These are phyloP conservation scores for Primulina tabacum DNA, from an alignment of 257 asterid genomes.

Conservation along the genomic window DNA sequence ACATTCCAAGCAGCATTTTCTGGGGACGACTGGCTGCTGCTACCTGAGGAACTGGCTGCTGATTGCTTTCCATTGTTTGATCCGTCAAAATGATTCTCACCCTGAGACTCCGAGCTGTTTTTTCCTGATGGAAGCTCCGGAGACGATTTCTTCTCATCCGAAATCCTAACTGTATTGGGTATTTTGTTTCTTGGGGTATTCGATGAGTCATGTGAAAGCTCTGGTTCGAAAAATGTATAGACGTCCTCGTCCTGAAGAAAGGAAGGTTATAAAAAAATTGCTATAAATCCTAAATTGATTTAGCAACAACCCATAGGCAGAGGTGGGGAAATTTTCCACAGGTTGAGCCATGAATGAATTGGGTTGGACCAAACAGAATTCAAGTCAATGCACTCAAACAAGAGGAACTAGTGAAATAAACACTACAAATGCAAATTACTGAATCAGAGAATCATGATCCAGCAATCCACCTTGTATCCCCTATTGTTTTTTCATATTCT, in stretches of 20 bases:
- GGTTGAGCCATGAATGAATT: not conserved
- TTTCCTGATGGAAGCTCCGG: constrained; percentile 38
- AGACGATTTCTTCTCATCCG: constrained; percentile 38
- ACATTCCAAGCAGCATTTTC: constrained; percentile 60
- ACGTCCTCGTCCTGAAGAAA: constrained; percentile 83
- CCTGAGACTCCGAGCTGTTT: constrained; percentile 39
- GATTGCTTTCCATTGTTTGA: not conserved
- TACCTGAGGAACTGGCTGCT: not conserved
- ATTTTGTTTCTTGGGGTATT: constrained; percentile 45
- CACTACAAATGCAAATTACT: not conserved
- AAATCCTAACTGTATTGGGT: constrained; percentile 36
- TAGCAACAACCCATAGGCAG: too few relatives aligned
- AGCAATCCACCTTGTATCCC: not conserved
- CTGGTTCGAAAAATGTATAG: constrained; percentile 89
- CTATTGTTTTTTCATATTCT: not conserved
- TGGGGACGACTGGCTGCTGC: not conserved
- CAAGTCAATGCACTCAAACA: not conserved
- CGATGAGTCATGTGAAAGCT: constrained; percentile 56
- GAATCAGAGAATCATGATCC: not conserved
- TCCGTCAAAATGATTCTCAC: not conserved
- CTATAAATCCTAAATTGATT: not conserved
- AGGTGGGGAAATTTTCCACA: not conserved
- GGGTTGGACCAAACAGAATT: not conserved
- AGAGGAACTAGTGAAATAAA: not conserved
- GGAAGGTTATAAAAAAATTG: not conserved